phyloP scores from a whole-genome alignment of 2,329 filamentous ascomycete species.

The Cylindrodendrum hubeiense region DNA sequence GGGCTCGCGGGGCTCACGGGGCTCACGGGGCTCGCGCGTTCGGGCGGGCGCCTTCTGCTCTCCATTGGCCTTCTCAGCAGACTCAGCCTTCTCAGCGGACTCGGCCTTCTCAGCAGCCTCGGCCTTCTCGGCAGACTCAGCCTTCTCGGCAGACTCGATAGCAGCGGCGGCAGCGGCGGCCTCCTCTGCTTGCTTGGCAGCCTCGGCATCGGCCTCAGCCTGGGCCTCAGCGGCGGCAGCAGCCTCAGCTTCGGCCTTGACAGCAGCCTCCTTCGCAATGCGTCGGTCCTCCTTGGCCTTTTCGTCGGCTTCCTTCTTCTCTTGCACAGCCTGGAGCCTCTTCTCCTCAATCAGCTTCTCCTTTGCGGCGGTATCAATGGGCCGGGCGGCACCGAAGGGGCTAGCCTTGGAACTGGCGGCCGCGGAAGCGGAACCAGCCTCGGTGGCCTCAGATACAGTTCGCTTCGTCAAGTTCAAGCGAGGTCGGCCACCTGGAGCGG shows the following conservation, averaged over 20 bases:
- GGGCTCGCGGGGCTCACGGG: constrained; percentile 52
- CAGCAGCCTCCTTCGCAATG: constrained; percentile 69
- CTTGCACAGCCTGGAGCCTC: constrained; percentile 76
- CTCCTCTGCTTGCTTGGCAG: constrained; percentile 46
- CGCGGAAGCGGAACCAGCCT: constrained; percentile 63
- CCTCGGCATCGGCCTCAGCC: constrained; percentile 42
- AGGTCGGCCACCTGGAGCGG: constrained; percentile 73
- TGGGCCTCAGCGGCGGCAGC: constrained; percentile 50
- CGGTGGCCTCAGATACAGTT: constrained; percentile 81
- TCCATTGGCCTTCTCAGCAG: constrained; percentile 45
- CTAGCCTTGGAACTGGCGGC: constrained; percentile 82
- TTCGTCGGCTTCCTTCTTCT: constrained; percentile 90
- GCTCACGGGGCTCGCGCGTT: constrained; percentile 55
- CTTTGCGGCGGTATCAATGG: constrained; percentile 91
- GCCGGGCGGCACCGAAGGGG: constrained; percentile 92
- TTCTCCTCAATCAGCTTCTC: constrained; percentile 94
- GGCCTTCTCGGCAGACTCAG: constrained; percentile 36
- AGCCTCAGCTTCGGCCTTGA: constrained; percentile 58
- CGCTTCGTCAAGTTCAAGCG: constrained; percentile 91
- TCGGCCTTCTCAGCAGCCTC: constrained; percentile 46
- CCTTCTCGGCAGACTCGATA: constrained; percentile 44
- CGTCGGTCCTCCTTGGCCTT: constrained; percentile 83
- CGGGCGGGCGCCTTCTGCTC: constrained; percentile 63
- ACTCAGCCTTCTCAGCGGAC: constrained; percentile 30
- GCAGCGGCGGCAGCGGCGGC: constrained; percentile 47